A percentile compares a stretch with the other conserved stretches of the same genome.
Conservation (phyloP, 2,329 filamentous ascomycete genomes). For the Fusarium guadeloupense region DNA sequence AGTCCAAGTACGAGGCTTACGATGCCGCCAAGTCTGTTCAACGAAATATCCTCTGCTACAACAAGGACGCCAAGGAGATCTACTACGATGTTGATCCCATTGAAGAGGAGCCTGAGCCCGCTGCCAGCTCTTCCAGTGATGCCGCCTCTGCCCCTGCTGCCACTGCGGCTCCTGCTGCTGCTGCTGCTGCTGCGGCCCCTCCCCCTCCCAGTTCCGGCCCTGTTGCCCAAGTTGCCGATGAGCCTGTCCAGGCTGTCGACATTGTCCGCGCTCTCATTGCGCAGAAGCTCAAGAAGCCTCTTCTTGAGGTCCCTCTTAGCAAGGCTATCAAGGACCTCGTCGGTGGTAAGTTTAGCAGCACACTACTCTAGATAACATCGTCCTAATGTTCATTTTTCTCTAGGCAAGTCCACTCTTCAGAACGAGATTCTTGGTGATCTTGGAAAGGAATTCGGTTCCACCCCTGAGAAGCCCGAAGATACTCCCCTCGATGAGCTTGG, state of each 20-base stretch:
- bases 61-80: conserved; percentile 99
- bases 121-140: conserved; percentile 58
- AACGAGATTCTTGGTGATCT: conserved; percentile 98
- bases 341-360: conserved; percentile 74
- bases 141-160: conserved; percentile 63
- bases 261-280: conserved; percentile 90
- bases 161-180: conserved; percentile 62
- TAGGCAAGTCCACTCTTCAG: conserved; percentile 97
- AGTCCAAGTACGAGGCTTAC: conserved; percentile 98
- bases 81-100: conserved; percentile 98
- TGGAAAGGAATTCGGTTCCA: conserved; percentile 97
- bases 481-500: conserved; percentile 94
- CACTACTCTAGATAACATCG: not conserved
- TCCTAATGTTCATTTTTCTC: conserved; percentile 21
- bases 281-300: conserved; percentile 96
- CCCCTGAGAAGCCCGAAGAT: conserved; percentile 98
- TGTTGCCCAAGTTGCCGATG: conserved; percentile 85
- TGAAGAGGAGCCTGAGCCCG: conserved; percentile 83
- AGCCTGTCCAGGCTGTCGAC: conserved; percentile 86
- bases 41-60: conserved; percentile 98
- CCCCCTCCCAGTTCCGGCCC: conserved; percentile 81
- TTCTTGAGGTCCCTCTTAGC: conserved; percentile 87
- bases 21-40: conserved; percentile 96
- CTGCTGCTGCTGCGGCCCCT: conserved; percentile 64
- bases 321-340: conserved; percentile 99